Evolutionary conservation across 2,329 filamentous ascomycete genomes (phyloP), one percentile per base, ranked within the genome.

Genomic region (Penicillium vulpinum): DNA sequence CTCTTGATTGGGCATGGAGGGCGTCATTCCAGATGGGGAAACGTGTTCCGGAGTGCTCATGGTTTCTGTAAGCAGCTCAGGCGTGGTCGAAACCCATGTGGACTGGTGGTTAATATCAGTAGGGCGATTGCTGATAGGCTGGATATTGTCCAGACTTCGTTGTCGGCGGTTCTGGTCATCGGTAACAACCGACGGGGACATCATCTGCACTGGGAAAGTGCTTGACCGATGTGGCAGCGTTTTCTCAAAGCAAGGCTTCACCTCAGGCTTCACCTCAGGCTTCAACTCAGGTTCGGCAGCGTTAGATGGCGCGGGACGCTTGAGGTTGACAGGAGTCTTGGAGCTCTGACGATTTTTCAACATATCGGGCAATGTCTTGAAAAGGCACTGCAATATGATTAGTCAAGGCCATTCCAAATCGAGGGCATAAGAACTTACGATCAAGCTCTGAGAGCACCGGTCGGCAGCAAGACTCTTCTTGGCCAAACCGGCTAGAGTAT

Each of bases 381-480:
- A 97, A 8, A 97, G 81, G 47, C 82, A 81, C 90, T 94, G 65
- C 5, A 36, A 41, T 64, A 36, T 56, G 35, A 40, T 59, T 43
- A 57, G 62, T 43, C 45, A 21, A 15, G 7, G 24, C 29, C 7
- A 31, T 10, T 22, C 36, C 35, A 22, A 16, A 21, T 16, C 16
- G 41, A 15, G 45, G 57, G 11, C 6, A 29, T n/a, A 36, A 31
- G 40, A 5, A 77, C 85, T 73, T 81, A 93, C 91, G 70, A 86
- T 84, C 28, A 99, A 81, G 39, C 90, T 88, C 44, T 81, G 82
- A 1, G 90, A 91, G 67, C 95, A 94, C 59, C 91, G 83, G 70
- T 97, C 91, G 3, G 94, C 94, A 35, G 92, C 92, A 81, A 95
- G 83, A 69, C 92, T 97, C 67, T 89, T 88, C 66, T 89, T 87